phyloP scores from a whole-genome alignment of 164 flowering plant genomes.

The Berberis thunbergii region DNA sequence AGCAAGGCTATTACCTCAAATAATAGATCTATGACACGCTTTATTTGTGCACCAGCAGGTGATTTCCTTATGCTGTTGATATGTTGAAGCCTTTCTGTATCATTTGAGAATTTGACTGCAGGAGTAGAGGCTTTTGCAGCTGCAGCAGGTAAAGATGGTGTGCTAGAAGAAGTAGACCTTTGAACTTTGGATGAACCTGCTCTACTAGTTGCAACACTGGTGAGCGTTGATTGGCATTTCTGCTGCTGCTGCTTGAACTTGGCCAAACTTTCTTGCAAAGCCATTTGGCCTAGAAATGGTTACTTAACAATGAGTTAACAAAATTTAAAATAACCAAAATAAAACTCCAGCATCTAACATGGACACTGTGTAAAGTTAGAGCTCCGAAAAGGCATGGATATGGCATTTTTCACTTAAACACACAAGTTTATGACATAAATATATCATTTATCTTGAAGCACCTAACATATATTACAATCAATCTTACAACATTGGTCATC shows the following conservation, averaged over 20 bases:
- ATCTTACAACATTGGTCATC: too few species aligned
- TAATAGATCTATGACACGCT: conserved; percentile 56
- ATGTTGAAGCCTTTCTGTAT: conserved; percentile 28
- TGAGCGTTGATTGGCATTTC: conserved; percentile 47
- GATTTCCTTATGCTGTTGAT: conserved; percentile 49
- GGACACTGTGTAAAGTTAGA: too few species aligned
- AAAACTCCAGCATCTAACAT: too few species aligned
- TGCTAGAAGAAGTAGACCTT: conserved; percentile 16
- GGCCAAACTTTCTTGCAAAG: conserved; percentile 34
- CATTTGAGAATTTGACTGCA: conserved; percentile 31
- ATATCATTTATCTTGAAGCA: too few species aligned
- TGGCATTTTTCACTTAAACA: too few species aligned
- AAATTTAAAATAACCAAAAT: too few species aligned
- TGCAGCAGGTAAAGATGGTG: conserved; percentile 14
- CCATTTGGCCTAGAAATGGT: conserved; percentile 13
- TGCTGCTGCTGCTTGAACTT: conserved; percentile 60
- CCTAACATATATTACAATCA: too few species aligned
- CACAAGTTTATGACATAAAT: too few species aligned
- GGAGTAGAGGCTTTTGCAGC: conserved; percentile 27
- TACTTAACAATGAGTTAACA: background rate
- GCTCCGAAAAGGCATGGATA: too few species aligned
- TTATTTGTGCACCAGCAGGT: conserved; percentile 64
- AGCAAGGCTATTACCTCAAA: conserved; percentile 29
- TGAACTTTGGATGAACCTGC: conserved; percentile 28
- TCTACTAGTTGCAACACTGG: conserved; percentile 24